These are phyloP conservation scores for Candolleomyces aberdarensis DNA, from an alignment of 768 basidiomycete species.

Conservation along the genomic window DNA sequence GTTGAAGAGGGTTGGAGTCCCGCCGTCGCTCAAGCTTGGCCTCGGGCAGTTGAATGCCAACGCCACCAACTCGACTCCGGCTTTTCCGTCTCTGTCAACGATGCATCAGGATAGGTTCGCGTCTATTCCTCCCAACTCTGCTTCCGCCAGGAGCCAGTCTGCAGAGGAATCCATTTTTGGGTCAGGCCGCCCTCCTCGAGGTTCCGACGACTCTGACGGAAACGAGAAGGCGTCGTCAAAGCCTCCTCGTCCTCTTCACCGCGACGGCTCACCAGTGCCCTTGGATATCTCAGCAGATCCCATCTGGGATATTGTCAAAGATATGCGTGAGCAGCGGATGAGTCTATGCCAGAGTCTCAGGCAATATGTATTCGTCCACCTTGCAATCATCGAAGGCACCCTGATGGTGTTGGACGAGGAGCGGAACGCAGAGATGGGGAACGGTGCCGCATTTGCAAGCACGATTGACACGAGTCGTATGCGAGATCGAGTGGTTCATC, in stretches of 20 bases:
- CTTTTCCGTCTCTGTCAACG: background rate
- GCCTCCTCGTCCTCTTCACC: slow-evolving; percentile 55
- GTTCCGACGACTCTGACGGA: slow-evolving; percentile 38
- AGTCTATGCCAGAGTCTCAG: slow-evolving; percentile 91
- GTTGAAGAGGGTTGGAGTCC: background rate
- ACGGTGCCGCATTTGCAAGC: slow-evolving; percentile 15
- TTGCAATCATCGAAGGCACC: slow-evolving; percentile 78
- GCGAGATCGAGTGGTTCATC: slow-evolving; percentile 2
- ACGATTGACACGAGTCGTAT: background rate
- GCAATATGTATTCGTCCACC: slow-evolving; percentile 93
- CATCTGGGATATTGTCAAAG: slow-evolving; percentile 78
- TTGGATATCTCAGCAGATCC: slow-evolving; percentile 72
- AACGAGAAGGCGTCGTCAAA: slow-evolving; percentile 38
- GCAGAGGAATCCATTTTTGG: too few species aligned
- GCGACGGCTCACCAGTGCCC: slow-evolving; percentile 48
- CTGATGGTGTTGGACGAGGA: slow-evolving; percentile 77
- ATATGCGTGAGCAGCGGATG: slow-evolving; percentile 97
- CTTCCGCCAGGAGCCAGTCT: background rate
- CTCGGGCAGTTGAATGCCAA: background rate
- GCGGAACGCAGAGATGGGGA: slow-evolving; percentile 27
- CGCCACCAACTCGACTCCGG: background rate
- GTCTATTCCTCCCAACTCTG: background rate
- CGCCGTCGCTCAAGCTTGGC: background rate
- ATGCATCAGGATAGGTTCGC: background rate
- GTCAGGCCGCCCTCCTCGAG: background rate